Evolutionary conservation across 2,329 filamentous ascomycete species (phyloP).

Genomic region (Verticillium dahliae): DNA sequence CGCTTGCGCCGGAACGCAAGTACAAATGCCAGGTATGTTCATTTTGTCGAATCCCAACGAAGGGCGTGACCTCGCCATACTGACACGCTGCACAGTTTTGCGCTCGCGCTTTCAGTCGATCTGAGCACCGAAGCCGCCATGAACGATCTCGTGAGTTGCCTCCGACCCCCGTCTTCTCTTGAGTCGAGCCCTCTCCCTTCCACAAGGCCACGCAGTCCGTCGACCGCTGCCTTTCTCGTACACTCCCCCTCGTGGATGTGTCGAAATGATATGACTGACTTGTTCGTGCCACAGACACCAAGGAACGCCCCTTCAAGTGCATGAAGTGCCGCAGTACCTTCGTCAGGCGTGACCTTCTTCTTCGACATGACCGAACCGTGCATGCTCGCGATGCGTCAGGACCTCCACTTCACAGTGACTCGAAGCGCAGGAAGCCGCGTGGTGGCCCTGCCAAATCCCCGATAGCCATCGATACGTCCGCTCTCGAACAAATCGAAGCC

Average conservation of each 20-base stretch:
- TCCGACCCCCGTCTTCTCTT: background rate
- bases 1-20: slow-evolving; percentile 84
- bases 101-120: slow-evolving; percentile 93
- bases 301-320: slow-evolving; percentile 98
- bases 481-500: slow-evolving; percentile 87
- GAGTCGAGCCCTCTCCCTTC: background rate
- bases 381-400: slow-evolving; percentile 92
- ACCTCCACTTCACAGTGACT: slow-evolving; percentile 86
- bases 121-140: slow-evolving; percentile 93
- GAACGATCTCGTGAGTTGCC: slow-evolving; percentile 55
- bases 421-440: slow-evolving; percentile 75
- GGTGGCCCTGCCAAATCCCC: slow-evolving; percentile 67
- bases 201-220: background rate
- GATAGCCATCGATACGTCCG: slow-evolving; percentile 75
- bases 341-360: slow-evolving; percentile 89
- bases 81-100: background rate
- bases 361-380: slow-evolving; percentile 95
- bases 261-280: background rate
- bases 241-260: background rate
- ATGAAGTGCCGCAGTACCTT: slow-evolving; percentile 98
- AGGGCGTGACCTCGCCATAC: background rate
- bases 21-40: slow-evolving; percentile 97
- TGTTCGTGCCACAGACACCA: slow-evolving; percentile 67
- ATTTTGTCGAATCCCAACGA: background rate
- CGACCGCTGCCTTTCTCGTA: too few species aligned